Base-by-base conservation (phyloP, 2,329 filamentous ascomycete species). In the Aureobasidium sp. region DNA sequence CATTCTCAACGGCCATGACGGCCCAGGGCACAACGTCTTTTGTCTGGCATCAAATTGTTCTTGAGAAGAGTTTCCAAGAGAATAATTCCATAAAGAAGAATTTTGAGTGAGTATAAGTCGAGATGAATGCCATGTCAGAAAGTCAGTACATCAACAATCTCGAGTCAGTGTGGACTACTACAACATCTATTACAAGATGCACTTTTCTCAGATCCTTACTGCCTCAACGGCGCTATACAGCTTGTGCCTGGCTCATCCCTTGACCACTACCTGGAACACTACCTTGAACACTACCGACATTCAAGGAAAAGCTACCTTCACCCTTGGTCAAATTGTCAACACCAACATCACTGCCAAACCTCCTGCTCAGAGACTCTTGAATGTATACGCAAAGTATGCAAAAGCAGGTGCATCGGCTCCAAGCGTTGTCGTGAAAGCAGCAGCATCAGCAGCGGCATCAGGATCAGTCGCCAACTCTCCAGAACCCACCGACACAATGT, bases 401-500 rank as follows among this genome's bases (percentile, higher is more conserved):
- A 52, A 61, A 27, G 27, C 26, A 34, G 59, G 59, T n/a, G 59
- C 59, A 27, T 44, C 36, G 20, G 59, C 59, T 5, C 59, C 59
- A 5, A 36, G 5, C 6, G 29, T 20, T 1, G 59, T 61, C 20
- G 26, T 23, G 7, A 55, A 52, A 37, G 59, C 48, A 15, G 55
- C 55, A 48, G 37, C 47, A 5, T 41, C 39, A 46, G 26, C 50
- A 26, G 17, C 36, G 37, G 27, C 8, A 13, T 20, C 32, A 7
- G 36, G 34, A 3, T 9, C 46, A 29, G 60, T 62, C 10, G 42
- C 29, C 2, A 44, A 51, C 29, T 10, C 15, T 26, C 60, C 60
- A n/a, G 60, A 62, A 26, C 26, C 36, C 7, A 32, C 29, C 15
- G 60, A 62, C 39, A 23, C 39, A 1, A 41, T 66, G 57, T 79